Evolutionary conservation across 2,329 filamentous ascomycete genomes (phyloP), one percentile per base, ranked within the genome.

Genomic region (Xylariaceae sp.): DNA sequence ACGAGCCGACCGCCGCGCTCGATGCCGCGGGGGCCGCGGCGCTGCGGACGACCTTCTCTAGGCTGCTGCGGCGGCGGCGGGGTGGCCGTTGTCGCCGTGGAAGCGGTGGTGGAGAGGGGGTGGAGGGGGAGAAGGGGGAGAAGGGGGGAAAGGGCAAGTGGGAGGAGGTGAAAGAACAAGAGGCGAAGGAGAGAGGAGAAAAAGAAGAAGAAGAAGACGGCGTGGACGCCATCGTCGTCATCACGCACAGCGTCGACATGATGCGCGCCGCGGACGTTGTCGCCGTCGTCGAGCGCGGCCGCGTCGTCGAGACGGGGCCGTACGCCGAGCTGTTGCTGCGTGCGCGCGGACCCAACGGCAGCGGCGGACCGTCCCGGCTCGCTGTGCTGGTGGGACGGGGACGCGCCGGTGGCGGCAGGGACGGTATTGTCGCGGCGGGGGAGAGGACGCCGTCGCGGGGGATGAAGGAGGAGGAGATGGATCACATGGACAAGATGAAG

Each of bases 241-340:
- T 94, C 24, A 94, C 88, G 31, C 90, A 95, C 59, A 75, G 72
- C 36, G 68, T 65, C 40, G 81, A 90, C 51, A 93, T 94, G 86
- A 95, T 96, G 84, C 69, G 71, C 37, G 73, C 85, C 38, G 83
- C 82, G 1, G 79, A 87, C 52, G 68, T 74, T 28, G 65, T 95
- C 6, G 65, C 90, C 1, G 75, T 95, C 41, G 46, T 93, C 18
- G 72, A 83, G n/a, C 72, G 77, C 0, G 69, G 73, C 3, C 64
- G 73, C 2, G 74, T 85, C 5, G 81, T 77, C 3, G 75, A 90
- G 52, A 60, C 70, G 35, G 89, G 89, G 0, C 49, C 56, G 1
- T 94, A 80, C 56, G 60, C 69, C 2, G 74, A 76, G 37, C 55
- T 95, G 46, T 47, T n/a, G n/a, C n/a, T n/a, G n/a, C n/a, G n/a